Conservation (phyloP, 805 yeast genomes). For the Metschnikowia amazonensis region DNA sequence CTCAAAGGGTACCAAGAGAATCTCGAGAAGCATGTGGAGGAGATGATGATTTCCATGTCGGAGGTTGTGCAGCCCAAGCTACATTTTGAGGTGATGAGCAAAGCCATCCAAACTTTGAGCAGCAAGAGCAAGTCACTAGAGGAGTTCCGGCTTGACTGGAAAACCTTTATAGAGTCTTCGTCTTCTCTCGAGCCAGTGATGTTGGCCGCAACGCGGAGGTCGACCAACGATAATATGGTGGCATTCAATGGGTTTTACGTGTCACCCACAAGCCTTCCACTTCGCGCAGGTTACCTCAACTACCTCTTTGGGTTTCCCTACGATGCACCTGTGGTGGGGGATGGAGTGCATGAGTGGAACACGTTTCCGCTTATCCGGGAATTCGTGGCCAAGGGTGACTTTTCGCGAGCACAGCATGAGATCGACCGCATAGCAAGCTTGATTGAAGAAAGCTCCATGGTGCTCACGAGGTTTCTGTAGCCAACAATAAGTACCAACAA, state of each 20-base stretch:
- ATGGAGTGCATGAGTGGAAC: conserved; percentile 47
- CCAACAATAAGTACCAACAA: too few relatives aligned
- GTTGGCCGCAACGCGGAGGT: conserved; percentile 68
- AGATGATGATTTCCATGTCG: neutral
- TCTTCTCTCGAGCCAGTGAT: conserved; percentile 70
- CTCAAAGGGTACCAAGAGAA: conserved; percentile 45
- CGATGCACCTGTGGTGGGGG: conserved; percentile 43
- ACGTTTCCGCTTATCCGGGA: conserved; percentile 79
- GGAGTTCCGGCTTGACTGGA: conserved; percentile 64
- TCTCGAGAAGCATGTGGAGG: conserved; percentile 38
- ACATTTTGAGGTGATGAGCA: conserved; percentile 23
- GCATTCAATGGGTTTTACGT: conserved; percentile 53
- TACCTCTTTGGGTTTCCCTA: conserved; percentile 65
- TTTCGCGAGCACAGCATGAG: conserved; percentile 52
- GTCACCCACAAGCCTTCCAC: conserved; percentile 39
- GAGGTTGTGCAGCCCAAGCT: conserved; percentile 18
- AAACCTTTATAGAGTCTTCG: conserved; percentile 31
- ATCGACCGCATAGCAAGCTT: conserved; percentile 39
- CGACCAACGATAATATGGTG: conserved; percentile 70
- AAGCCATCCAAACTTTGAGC: conserved; percentile 23
- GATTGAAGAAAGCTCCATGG: conserved; percentile 19
- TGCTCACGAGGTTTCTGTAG: conserved; percentile 1
- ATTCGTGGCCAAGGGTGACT: conserved; percentile 47
- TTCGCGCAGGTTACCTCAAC: conserved; percentile 66
- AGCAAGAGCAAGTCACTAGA: conserved; percentile 44